phyloP scores from a whole-genome alignment of 352 stramenopile genomes.

The Pythium coloratum region DNA sequence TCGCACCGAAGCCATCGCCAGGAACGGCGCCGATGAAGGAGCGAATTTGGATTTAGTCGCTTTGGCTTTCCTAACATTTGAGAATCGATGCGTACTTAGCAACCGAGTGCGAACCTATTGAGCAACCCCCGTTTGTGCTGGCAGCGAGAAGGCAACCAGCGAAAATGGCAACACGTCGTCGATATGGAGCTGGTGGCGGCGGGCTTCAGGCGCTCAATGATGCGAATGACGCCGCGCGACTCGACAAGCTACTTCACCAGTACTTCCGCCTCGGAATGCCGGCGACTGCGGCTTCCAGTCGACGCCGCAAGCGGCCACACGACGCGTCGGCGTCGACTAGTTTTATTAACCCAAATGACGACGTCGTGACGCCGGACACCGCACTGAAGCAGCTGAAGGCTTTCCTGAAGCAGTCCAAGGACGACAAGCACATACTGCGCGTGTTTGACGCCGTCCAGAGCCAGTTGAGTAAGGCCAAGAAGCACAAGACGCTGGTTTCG shows the following conservation, averaged over 20 bases:
- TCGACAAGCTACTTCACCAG: constrained; percentile 22
- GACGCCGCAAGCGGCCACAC: constrained; percentile 14
- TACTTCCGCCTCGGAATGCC: constrained; percentile 24
- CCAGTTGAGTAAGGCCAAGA: constrained; percentile 22
- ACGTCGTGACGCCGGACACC: constrained; percentile 4
- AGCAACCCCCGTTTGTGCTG: too few species aligned
- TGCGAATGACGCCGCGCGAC: constrained; percentile 11
- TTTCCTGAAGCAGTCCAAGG: constrained; percentile 20
- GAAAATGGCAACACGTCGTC: background rate
- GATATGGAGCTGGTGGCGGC: background rate
- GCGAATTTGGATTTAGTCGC: background rate
- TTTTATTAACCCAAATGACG: background rate
- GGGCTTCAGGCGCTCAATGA: constrained; percentile 19
- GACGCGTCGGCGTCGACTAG: background rate
- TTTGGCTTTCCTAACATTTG: constrained; percentile 9
- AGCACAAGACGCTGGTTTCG: constrained; percentile 14
- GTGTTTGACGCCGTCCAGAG: constrained; percentile 14
- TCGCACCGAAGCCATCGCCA: background rate
- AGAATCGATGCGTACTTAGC: constrained; percentile 11
- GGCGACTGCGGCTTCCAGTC: background rate
- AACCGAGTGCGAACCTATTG: background rate
- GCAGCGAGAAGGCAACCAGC: background rate
- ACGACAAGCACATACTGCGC: constrained; percentile 22
- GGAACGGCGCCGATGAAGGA: background rate
- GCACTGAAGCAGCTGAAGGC: constrained; percentile 17